These are phyloP conservation scores for Teratosphaeria pseudoeucalypti DNA, from an alignment of 2,329 filamentous ascomycete species.

Conservation along the genomic window DNA sequence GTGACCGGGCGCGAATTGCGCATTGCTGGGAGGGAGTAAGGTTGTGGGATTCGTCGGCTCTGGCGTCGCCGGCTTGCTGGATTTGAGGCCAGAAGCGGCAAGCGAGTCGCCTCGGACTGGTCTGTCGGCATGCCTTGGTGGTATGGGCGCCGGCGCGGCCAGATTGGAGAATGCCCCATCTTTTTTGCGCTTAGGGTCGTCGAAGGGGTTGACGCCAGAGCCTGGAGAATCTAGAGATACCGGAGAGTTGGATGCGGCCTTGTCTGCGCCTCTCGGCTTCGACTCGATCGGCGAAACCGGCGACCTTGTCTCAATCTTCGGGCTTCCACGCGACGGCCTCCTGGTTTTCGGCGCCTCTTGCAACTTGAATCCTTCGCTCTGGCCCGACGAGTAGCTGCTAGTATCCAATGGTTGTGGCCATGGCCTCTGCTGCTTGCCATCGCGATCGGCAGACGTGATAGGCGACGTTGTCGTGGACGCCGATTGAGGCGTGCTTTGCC, in stretches of 20 bases:
- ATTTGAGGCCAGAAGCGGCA: constrained; percentile 23
- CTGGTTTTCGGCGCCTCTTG: constrained; percentile 68
- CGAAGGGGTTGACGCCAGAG: constrained; percentile 29
- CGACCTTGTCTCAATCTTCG: constrained; percentile 34
- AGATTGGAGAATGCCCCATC: constrained; percentile 3
- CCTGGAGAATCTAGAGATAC: constrained; percentile 28
- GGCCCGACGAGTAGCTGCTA: constrained; percentile 15
- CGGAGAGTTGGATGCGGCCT: constrained; percentile 27
- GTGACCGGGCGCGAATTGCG: constrained; percentile 15
- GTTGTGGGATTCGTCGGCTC: constrained; percentile 33
- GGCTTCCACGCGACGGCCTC: constrained; percentile 38
- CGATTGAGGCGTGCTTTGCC: constrained; percentile 16
- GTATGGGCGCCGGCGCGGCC: constrained; percentile 11
- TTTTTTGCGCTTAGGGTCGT: constrained; percentile 28
- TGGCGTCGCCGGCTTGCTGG: constrained; percentile 15
- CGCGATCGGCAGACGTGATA: constrained; percentile 14
- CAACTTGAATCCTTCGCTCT: constrained; percentile 51
- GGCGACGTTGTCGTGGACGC: constrained; percentile 20
- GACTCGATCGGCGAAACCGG: constrained; percentile 29
- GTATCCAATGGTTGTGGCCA: constrained; percentile 19
- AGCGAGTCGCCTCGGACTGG: constrained; percentile 54
- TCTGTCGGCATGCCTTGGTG: constrained; percentile 31
- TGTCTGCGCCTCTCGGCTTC: constrained; percentile 25
- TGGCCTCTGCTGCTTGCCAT: constrained; percentile 38
- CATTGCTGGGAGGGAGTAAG: constrained; percentile 13